phyloP scores from a whole-genome alignment of 768 basidiomycete species.

The Calocybe indica region DNA sequence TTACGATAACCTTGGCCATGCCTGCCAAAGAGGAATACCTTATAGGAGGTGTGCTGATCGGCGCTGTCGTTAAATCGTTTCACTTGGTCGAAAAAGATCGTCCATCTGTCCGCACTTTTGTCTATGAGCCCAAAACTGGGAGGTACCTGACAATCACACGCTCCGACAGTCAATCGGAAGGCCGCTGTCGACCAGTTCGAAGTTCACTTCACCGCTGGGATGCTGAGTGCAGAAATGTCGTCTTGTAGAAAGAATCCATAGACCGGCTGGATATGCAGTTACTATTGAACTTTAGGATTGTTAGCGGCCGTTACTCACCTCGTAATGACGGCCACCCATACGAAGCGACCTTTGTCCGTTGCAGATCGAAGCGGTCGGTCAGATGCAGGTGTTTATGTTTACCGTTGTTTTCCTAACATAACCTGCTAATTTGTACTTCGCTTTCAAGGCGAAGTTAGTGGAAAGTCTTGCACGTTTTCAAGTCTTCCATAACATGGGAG shows the following conservation, averaged over 20 bases:
- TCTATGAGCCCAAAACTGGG: constrained; percentile 57
- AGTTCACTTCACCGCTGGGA: constrained; percentile 22
- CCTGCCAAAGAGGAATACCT: constrained; percentile 59
- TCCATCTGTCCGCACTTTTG: constrained; percentile 42
- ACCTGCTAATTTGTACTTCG: too few relatives aligned
- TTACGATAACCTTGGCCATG: constrained; percentile 74
- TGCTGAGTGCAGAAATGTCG: constrained; percentile 17
- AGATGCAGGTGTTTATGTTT: too few relatives aligned
- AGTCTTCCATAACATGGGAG: too few relatives aligned
- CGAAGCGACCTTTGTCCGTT: too few relatives aligned
- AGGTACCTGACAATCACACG: constrained; percentile 36
- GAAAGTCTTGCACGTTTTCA: too few relatives aligned
- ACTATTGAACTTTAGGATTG: too few relatives aligned
- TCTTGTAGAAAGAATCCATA: constrained; percentile 41
- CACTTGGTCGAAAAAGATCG: constrained; percentile 34
- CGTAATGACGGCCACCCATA: too few relatives aligned
- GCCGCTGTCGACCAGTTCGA: neutral
- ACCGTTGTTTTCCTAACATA: too few relatives aligned
- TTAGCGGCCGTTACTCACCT: too few relatives aligned
- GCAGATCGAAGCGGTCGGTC: too few relatives aligned
- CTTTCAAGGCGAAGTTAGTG: too few relatives aligned
- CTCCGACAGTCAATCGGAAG: neutral
- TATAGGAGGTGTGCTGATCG: constrained; percentile 38
- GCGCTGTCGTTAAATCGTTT: constrained; percentile 39
- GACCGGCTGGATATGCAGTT: constrained; percentile 17